Evolutionary conservation across 768 basidiomycete species (phyloP).

Genomic region (Leccinum variicolor): DNA sequence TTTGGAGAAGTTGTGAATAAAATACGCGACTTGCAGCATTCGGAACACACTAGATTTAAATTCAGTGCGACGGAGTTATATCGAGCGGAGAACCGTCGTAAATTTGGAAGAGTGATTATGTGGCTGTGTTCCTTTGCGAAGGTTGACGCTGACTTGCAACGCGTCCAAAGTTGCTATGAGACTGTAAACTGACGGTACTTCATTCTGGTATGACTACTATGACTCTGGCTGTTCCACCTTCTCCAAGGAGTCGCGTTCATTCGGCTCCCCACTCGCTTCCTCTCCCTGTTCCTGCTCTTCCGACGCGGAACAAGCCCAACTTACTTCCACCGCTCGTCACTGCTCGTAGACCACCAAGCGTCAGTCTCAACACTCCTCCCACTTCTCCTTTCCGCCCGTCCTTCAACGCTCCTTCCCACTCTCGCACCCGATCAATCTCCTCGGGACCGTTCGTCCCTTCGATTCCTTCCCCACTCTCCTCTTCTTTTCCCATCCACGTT

Average conservation of each 20-base stretch:
- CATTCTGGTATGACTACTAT: no score
- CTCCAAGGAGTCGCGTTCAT: slow-evolving; percentile 26
- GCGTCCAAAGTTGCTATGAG: no score
- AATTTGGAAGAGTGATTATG: no score
- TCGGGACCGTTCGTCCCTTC: slow-evolving; percentile 28
- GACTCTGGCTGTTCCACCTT: slow-evolving; percentile 10
- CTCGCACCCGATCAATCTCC: slow-evolving; percentile 33
- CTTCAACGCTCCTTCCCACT: slow-evolving; percentile 14
- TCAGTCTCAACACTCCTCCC: slow-evolving; percentile 26
- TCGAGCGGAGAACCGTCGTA: no score
- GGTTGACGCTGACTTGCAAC: no score
- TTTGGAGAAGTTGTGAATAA: no score
- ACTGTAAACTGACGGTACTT: no score
- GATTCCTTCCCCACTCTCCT: slow-evolving; percentile 26
- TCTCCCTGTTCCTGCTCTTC: slow-evolving; percentile 20
- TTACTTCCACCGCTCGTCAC: slow-evolving; percentile 21
- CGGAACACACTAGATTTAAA: no score
- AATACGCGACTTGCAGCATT: no score
- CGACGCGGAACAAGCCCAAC: slow-evolving; percentile 17
- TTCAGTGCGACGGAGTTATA: no score
- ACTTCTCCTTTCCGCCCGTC: slow-evolving; percentile 32
- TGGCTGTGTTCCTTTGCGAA: no score
- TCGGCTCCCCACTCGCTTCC: slow-evolving; percentile 22
- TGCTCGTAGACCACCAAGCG: slow-evolving; percentile 23
- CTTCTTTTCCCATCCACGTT: slow-evolving; percentile 27